A percentile compares a stretch with the other conserved stretches of the same genome.
Conservation (phyloP, 768 basidiomycete genomes). For the Kockovaella imperatae region DNA sequence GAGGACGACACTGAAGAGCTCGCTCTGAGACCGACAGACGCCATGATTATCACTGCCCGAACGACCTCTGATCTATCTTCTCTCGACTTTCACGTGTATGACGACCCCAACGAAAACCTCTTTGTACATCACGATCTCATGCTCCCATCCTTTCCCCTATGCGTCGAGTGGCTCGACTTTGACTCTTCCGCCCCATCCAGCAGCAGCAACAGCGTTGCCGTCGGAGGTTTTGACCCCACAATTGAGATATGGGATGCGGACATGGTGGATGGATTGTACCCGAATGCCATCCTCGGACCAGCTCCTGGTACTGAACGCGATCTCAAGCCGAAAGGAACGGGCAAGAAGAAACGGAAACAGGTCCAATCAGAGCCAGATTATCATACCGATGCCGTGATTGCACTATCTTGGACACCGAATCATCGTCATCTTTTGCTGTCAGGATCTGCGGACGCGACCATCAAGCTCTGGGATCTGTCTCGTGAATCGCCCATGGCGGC, state of each 20-base stretch:
- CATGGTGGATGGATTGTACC: slow-evolving; percentile 86
- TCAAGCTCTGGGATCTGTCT: slow-evolving; percentile 94
- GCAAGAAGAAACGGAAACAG: slow-evolving; percentile 94
- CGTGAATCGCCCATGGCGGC: slow-evolving; percentile 56
- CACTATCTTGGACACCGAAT: slow-evolving; percentile 80
- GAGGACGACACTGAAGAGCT: slow-evolving; percentile 77
- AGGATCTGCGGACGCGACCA: slow-evolving; percentile 86
- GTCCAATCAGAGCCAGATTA: slow-evolving; percentile 59
- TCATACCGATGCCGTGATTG: slow-evolving; percentile 91
- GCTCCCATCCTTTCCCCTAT: slow-evolving; percentile 93
- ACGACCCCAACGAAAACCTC: slow-evolving; percentile 63
- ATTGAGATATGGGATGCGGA: slow-evolving; percentile 99
- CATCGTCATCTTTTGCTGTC: slow-evolving; percentile 88
- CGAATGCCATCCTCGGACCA: slow-evolving; percentile 80
- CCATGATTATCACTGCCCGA: slow-evolving; percentile 83
- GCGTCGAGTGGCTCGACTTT: slow-evolving; percentile 98
- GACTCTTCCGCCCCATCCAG: slow-evolving; percentile 44
- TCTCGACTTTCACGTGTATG: slow-evolving; percentile 91
- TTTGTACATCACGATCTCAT: slow-evolving; percentile 97
- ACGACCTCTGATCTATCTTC: slow-evolving; percentile 95
- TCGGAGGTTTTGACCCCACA: slow-evolving; percentile 93
- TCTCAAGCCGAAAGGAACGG: slow-evolving; percentile 56
- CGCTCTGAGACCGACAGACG: slow-evolving; percentile 81
- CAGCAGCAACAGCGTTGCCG: slow-evolving; percentile 76
- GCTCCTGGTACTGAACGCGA: slow-evolving; percentile 48